A percentile compares a stretch with the other conserved stretches of the same genome.
These are phyloP conservation scores for Corylus avellana DNA, from an alignment of 306 rosid species.

Conservation along the genomic window DNA sequence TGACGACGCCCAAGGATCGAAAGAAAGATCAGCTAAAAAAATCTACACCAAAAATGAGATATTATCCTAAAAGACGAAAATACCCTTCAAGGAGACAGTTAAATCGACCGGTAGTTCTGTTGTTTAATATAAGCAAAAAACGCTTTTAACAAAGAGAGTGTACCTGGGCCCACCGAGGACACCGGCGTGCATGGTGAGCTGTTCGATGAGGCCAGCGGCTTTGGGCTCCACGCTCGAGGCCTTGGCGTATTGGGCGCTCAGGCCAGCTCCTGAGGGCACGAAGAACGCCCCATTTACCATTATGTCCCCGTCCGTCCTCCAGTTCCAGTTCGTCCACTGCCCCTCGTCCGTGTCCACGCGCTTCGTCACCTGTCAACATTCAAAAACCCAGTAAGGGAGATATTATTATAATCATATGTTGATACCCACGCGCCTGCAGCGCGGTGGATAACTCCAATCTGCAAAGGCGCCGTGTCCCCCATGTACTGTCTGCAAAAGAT, in stretches of 20 bases:
- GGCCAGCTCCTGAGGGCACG: conserved; percentile 71
- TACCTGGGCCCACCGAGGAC: conserved; percentile 91
- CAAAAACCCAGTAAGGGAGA: no score
- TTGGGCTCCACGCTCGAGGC: conserved; percentile 80
- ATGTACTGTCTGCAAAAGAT: neutral
- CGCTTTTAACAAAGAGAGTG: neutral
- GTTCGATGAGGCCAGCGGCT: conserved; percentile 74
- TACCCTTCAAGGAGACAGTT: conserved; percentile 26
- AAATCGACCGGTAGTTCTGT: conserved; percentile 39
- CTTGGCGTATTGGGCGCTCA: conserved; percentile 52
- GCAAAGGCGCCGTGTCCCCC: neutral
- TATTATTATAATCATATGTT: no score
- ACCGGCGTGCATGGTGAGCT: conserved; percentile 78
- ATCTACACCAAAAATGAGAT: neutral
- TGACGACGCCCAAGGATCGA: neutral
- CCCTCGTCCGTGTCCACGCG: conserved; percentile 83
- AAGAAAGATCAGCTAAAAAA: no score
- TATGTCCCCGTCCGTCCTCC: conserved; percentile 89
- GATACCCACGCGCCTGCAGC: neutral
- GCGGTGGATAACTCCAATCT: neutral
- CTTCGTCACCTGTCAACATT: conserved; percentile 79
- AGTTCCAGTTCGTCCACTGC: conserved; percentile 84
- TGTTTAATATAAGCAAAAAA: neutral
- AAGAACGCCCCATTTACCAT: conserved; percentile 97
- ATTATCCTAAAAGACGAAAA: neutral